Conservation (phyloP, 1,139 yeast species). For the Lodderomyces margitis region DNA sequence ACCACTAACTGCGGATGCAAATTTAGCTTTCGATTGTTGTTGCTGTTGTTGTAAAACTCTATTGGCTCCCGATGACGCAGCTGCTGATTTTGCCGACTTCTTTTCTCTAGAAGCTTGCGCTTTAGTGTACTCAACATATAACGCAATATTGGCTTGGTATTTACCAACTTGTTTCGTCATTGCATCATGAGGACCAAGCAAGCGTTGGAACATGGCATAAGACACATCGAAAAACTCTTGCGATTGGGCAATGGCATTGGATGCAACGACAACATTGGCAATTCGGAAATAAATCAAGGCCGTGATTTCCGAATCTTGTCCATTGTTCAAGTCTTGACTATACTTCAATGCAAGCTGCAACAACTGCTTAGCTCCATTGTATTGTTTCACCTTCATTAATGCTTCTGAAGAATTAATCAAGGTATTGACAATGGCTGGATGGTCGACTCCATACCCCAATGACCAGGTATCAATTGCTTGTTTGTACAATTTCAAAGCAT, state of each 20-base stretch:
- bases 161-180: conserved; percentile 62
- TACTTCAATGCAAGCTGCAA: conserved; percentile 48
- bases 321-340: conserved; percentile 48
- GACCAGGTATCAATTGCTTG: conserved; percentile 62
- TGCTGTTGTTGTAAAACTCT: conserved; percentile 18
- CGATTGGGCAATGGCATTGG: conserved; percentile 55
- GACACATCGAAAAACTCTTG: conserved; percentile 51
- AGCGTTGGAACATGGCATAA: conserved; percentile 51
- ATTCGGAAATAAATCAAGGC: conserved; percentile 63
- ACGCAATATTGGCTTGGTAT: conserved; percentile 54
- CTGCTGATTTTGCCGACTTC: too few relatives aligned
- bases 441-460: conserved; percentile 53
- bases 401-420: conserved; percentile 61
- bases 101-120: conserved; percentile 31
- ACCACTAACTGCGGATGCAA: conserved; percentile 1
- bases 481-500: conserved; percentile 61
- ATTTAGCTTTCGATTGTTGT: conserved; percentile 6
- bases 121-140: conserved; percentile 37
- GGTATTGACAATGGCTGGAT: conserved; percentile 70
- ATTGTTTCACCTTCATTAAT: conserved; percentile 51
- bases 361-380: conserved; percentile 39
- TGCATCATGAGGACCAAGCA: conserved; percentile 61
- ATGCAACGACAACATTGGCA: conserved; percentile 60
- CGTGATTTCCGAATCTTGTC: conserved; percentile 56
- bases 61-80: too few relatives aligned